A percentile compares a stretch with the other conserved stretches of the same genome.
phyloP scores from a whole-genome alignment of 2,329 filamentous ascomycete genomes.

The Aspergillus clavatus region DNA sequence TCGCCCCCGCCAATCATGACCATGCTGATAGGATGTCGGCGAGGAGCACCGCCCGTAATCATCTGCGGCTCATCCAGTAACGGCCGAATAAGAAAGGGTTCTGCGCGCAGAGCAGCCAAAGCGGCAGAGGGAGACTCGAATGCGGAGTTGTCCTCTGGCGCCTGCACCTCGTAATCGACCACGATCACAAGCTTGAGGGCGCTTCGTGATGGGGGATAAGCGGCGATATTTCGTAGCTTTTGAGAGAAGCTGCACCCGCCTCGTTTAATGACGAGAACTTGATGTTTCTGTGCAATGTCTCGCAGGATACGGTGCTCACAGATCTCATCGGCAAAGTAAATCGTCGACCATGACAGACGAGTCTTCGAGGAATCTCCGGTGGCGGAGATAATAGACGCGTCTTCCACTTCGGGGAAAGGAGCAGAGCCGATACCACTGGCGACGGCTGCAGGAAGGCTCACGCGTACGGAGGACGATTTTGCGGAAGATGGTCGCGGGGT shows the following conservation, averaged over 20 bases:
- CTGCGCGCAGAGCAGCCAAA: constrained; percentile 32
- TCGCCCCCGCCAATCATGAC: constrained; percentile 74
- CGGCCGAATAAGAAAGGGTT: constrained; percentile 54
- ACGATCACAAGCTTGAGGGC: constrained; percentile 78
- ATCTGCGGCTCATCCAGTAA: constrained; percentile 70
- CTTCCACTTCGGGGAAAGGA: constrained; percentile 61
- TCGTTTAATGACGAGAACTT: constrained; percentile 75
- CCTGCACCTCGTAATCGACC: constrained; percentile 57
- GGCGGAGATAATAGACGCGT: constrained; percentile 41
- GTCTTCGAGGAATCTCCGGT: constrained; percentile 38
- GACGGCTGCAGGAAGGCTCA: constrained; percentile 45
- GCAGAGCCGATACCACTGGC: constrained; percentile 56
- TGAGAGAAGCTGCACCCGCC: constrained; percentile 79
- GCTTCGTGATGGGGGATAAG: constrained; percentile 57
- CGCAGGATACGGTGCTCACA: constrained; percentile 51
- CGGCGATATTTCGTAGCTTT: constrained; percentile 81
- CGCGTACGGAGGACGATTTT: constrained; percentile 31
- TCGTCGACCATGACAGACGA: constrained; percentile 61
- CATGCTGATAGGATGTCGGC: constrained; percentile 72
- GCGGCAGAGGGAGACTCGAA: constrained; percentile 31
- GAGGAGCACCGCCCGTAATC: constrained; percentile 63
- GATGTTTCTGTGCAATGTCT: constrained; percentile 52
- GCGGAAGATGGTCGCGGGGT: constrained; percentile 26
- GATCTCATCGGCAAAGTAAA: constrained; percentile 71
- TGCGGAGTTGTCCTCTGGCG: constrained; percentile 10